These are phyloP conservation scores for Remersonia thermophila DNA, from an alignment of 2,329 filamentous ascomycete genomes.

Conservation along the genomic window DNA sequence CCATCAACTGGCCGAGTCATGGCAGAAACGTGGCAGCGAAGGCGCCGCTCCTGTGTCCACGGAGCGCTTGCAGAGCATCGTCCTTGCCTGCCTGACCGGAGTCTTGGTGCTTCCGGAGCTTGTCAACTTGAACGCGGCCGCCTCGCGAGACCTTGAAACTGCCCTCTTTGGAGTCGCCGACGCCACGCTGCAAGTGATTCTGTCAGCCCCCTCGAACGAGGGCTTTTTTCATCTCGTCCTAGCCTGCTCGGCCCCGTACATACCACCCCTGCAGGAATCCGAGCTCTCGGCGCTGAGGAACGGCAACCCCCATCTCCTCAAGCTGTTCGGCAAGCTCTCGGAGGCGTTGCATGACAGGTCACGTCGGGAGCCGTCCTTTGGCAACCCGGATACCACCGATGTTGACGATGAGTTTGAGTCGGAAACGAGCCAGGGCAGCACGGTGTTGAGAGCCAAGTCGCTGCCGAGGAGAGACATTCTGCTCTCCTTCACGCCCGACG, in stretches of 20 bases:
- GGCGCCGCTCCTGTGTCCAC: conserved; percentile 37
- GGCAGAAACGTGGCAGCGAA: conserved; percentile 32
- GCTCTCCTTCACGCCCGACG: conserved; percentile 28
- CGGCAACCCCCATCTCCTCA: conserved; percentile 30
- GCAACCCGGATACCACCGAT: conserved; percentile 48
- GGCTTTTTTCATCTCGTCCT: conserved; percentile 36
- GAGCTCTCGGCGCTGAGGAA: conserved; percentile 27
- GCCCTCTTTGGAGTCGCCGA: conserved; percentile 30
- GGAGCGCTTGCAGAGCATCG: conserved; percentile 40
- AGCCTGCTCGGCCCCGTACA: conserved; percentile 30
- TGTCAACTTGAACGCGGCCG: conserved; percentile 32
- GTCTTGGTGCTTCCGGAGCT: conserved; percentile 37
- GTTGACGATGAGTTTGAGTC: conserved; percentile 54
- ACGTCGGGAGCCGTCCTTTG: conserved; percentile 21
- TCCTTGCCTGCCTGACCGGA: conserved; percentile 35
- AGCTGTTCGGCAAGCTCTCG: conserved; percentile 30
- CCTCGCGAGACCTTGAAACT: conserved; percentile 37
- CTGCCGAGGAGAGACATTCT: conserved; percentile 35
- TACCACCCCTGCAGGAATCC: conserved; percentile 31
- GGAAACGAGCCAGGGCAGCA: conserved; percentile 38
- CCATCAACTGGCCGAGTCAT: conserved; percentile 32
- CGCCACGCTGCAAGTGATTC: conserved; percentile 28
- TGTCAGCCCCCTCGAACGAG: conserved; percentile 33
- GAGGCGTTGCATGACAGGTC: conserved; percentile 22
- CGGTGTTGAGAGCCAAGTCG: conserved; percentile 24